These are phyloP conservation scores for Aspergillus sp. DNA, from an alignment of 2,329 filamentous ascomycete species.

Conservation along the genomic window DNA sequence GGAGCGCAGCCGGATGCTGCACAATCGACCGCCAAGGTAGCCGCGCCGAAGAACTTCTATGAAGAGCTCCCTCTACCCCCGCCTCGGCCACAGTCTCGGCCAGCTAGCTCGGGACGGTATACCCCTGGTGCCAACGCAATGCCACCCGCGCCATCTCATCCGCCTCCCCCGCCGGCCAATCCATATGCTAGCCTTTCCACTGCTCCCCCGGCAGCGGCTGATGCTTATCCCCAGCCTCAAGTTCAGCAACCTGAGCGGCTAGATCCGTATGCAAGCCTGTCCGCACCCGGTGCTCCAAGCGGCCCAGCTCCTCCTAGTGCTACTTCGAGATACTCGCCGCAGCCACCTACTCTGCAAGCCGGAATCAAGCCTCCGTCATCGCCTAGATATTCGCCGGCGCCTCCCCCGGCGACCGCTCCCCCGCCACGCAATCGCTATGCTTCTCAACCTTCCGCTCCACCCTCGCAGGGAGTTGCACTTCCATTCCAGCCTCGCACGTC, in stretches of 20 bases:
- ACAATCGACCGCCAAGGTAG: slow-evolving; percentile 31
- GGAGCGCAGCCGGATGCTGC: slow-evolving; percentile 23
- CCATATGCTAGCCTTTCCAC: slow-evolving; percentile 23
- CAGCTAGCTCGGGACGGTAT: slow-evolving; percentile 49
- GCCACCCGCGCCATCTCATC: slow-evolving; percentile 20
- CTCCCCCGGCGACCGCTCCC: slow-evolving; percentile 34
- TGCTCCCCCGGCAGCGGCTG: slow-evolving; percentile 23
- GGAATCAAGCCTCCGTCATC: slow-evolving; percentile 39
- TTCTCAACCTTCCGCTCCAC: slow-evolving; percentile 38
- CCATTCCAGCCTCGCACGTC: slow-evolving; percentile 65
- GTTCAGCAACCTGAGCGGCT: slow-evolving; percentile 35
- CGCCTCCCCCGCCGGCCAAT: slow-evolving; percentile 19
- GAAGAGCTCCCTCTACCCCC: slow-evolving; percentile 69
- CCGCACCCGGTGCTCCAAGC: slow-evolving; percentile 31
- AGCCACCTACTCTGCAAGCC: slow-evolving; percentile 35
- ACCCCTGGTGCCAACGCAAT: slow-evolving; percentile 37
- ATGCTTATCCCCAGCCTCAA: slow-evolving; percentile 22
- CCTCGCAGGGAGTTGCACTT: slow-evolving; percentile 38
- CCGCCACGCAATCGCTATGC: slow-evolving; percentile 41
- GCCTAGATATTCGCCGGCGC: slow-evolving; percentile 50
- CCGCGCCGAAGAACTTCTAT: slow-evolving; percentile 62
- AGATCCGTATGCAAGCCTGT: slow-evolving; percentile 34
- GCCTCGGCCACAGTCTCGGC: slow-evolving; percentile 57
- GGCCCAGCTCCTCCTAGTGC: slow-evolving; percentile 31
- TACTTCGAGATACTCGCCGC: slow-evolving; percentile 46